Percentiles rank a stretch among this genome's conserved stretches.
Evolutionary conservation across 2,329 filamentous ascomycete species (phyloP).

Genomic region (Cercospora sesami): DNA sequence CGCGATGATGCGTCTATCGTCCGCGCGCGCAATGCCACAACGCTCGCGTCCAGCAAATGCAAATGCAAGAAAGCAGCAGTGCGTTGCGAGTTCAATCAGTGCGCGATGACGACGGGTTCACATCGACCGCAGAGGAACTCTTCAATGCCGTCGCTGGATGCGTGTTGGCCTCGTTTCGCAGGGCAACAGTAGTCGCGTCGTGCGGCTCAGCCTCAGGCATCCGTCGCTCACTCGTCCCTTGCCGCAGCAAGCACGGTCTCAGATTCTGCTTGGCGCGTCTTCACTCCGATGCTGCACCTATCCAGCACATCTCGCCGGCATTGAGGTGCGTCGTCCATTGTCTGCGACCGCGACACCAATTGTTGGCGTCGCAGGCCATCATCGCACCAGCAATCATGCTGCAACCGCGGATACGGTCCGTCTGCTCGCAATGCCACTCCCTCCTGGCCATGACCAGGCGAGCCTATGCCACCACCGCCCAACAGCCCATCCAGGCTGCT

Average conservation of each 20-base stretch:
- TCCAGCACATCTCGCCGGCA: background rate
- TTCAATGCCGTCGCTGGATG: background rate
- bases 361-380: background rate
- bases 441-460: conserved; percentile 50
- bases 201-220: background rate
- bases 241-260: background rate
- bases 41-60: background rate
- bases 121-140: background rate
- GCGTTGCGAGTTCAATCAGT: background rate
- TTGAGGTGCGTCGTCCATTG: background rate
- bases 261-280: background rate
- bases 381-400: conserved; percentile 53
- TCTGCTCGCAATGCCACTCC: conserved; percentile 53
- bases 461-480: conserved; percentile 54
- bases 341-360: background rate
- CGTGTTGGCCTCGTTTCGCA: background rate
- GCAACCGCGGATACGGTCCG: conserved; percentile 62
- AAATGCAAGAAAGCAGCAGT: background rate
- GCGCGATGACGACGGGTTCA: background rate
- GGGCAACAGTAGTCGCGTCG: conserved; percentile 1
- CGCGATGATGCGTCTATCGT: conserved; percentile 4
- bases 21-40: conserved; percentile 6
- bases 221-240: conserved; percentile 1
- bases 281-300: background rate
- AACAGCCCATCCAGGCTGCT: conserved; percentile 33